Percentiles rank a stretch among this genome's conserved stretches.
Conservation (phyloP, 495 filamentous ascomycete species). For the Xylaria castorea region DNA sequence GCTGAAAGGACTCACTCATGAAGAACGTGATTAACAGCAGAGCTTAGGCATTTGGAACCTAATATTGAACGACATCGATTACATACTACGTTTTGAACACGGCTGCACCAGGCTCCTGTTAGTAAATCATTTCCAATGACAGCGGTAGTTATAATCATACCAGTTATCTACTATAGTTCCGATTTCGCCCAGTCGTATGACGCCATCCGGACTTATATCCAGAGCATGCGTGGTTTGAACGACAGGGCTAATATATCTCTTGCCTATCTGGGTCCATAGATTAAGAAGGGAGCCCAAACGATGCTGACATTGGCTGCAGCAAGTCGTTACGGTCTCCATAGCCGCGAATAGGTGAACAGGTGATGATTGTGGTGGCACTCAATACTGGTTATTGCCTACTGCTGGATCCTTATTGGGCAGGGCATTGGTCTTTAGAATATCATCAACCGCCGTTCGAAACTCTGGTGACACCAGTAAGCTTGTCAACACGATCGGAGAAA, state of each 20-base stretch:
- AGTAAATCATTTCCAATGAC: slow-evolving; percentile 4
- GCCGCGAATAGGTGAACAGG: background rate
- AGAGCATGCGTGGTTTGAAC: slow-evolving; percentile 32
- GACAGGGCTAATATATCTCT: slow-evolving; percentile 51
- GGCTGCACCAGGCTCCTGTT: slow-evolving; percentile 28
- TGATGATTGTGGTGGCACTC: background rate
- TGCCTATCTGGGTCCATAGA: slow-evolving; percentile 53
- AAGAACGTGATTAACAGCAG: slow-evolving; percentile 46
- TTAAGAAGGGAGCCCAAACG: slow-evolving; percentile 49
- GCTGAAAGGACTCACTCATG: slow-evolving; percentile 37
- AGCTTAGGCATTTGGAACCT: slow-evolving; percentile 41
- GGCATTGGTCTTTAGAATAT: background rate
- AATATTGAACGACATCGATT: slow-evolving; percentile 34
- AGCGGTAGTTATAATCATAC: slow-evolving; percentile 30
- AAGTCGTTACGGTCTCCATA: slow-evolving; percentile 46
- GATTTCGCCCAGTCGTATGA: slow-evolving; percentile 35
- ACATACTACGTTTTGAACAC: slow-evolving; percentile 44
- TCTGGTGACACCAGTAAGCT: background rate
- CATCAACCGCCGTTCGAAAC: background rate
- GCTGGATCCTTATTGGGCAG: background rate
- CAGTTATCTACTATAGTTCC: slow-evolving; percentile 45
- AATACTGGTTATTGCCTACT: background rate
- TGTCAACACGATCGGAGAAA: background rate
- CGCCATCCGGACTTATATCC: slow-evolving; percentile 29
- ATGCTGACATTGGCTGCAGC: slow-evolving; percentile 48